Base-by-base conservation (phyloP, 2,329 filamentous ascomycete species). In the Cordyceps tenuipes region DNA sequence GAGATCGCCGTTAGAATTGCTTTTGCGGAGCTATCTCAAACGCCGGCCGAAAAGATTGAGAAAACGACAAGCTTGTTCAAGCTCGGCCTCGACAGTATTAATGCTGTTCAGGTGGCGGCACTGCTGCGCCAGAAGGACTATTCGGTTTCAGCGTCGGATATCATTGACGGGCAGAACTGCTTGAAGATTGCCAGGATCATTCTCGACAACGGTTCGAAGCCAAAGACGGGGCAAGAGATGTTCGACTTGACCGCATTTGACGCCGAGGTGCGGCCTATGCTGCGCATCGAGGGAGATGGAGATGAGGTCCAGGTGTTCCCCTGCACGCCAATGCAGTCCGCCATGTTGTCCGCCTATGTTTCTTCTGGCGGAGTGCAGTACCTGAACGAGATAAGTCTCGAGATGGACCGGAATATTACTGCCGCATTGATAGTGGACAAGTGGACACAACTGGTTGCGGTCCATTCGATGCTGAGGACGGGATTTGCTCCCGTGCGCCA, bases 71-170 rank as follows among this genome's bases (percentile, higher is more conserved):
- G 89, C 0, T 90, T 97, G 53, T 96, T 93, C 66, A 85, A 88
- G 61, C 82, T 96, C n/a, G 93, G 93, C 0, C 76, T 97, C 3
- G 92, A 97, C 72, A 97, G 92, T 69, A 94, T 97, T 67, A 92
- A 88, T 62, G 89, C 91, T 0, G 81, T 87, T 5, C 91, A 96
- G 67, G 78, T 96, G 10, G 89, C 91, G 0, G 80, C 83, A 1
- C 75, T 79, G 29, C 76, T 97, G 17, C 83, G 87, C 19, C 81
- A 78, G 44, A 67, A 79, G 19, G 85, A 85, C 0, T 75, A 85
- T 44, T 67, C 70, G 1, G 72, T 91, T 0, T 83, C 84, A 1
- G 85, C 89, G 0, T 82, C 84, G 1, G 89, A 96, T 69, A 84
- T 97, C 15, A 81, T 97, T 58, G 85, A 89, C 66, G 78, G 78